Evolutionary conservation across 2,329 filamentous ascomycete species (phyloP).

Genomic region (Eutypa lata): DNA sequence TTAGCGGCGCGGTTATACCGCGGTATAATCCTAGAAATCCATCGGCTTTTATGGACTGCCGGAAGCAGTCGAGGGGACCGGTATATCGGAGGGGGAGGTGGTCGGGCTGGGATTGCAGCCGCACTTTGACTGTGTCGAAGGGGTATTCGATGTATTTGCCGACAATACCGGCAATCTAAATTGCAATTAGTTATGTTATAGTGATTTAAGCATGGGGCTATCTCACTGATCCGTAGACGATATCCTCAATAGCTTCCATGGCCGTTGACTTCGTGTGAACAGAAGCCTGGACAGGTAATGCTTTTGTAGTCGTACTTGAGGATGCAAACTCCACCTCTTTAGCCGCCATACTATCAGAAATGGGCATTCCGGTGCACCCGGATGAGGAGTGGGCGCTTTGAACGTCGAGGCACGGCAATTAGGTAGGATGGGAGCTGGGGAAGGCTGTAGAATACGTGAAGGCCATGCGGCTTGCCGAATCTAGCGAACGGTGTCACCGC

Average conservation of each 20-base stretch:
- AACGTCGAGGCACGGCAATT: no score
- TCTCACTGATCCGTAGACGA: conserved; percentile 81
- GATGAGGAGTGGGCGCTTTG: background rate
- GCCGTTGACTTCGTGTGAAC: conserved; percentile 31
- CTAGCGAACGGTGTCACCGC: background rate
- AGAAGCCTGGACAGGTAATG: conserved; percentile 15
- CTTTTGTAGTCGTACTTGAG: background rate
- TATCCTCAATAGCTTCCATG: conserved; percentile 76
- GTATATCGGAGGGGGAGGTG: conserved; percentile 76
- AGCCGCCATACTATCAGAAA: conserved; percentile 22
- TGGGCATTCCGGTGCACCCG: background rate
- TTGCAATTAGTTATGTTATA: conserved; percentile 8
- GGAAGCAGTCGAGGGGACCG: conserved; percentile 90
- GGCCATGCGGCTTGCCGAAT: background rate
- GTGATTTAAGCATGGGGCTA: background rate
- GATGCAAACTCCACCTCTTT: conserved; percentile 17
- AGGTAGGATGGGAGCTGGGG: background rate
- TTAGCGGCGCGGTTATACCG: conserved; percentile 85
- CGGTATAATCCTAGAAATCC: conserved; percentile 83
- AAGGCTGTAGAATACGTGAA: background rate
- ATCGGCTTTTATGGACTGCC: conserved; percentile 75
- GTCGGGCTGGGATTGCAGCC: conserved; percentile 92
- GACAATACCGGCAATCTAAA: conserved; percentile 73
- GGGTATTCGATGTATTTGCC: conserved; percentile 98
- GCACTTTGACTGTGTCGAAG: conserved; percentile 97